A percentile compares a stretch with the other conserved stretches of the same genome.
These are phyloP conservation scores for Phylloporus sp. DNA, from an alignment of 768 basidiomycete genomes.

Conservation along the genomic window DNA sequence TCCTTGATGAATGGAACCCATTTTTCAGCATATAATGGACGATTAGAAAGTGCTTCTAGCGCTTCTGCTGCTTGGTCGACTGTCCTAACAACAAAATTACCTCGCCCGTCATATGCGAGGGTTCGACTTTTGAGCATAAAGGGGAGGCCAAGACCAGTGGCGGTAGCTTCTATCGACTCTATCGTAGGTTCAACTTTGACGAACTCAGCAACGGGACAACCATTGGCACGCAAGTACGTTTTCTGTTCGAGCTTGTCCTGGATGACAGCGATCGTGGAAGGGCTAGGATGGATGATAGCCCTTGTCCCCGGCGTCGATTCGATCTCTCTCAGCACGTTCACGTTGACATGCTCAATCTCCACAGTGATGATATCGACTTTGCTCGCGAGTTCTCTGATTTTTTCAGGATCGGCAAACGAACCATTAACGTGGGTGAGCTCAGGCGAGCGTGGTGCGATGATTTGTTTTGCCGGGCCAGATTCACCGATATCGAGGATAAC, in stretches of 20 bases:
- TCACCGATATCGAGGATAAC: constrained; percentile 82
- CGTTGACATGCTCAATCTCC: constrained; percentile 97
- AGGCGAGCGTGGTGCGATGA: constrained; percentile 54
- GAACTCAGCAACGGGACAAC: constrained; percentile 58
- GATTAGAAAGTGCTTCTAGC: constrained; percentile 50
- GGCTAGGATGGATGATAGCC: constrained; percentile 65
- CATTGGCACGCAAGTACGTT: constrained; percentile 46
- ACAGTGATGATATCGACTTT: constrained; percentile 88
- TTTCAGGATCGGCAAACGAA: constrained; percentile 74
- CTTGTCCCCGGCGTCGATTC: constrained; percentile 23
- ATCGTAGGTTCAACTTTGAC: constrained; percentile 51
- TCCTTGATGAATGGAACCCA: constrained; percentile 89
- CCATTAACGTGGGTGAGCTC: constrained; percentile 73
- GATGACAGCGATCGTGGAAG: constrained; percentile 77
- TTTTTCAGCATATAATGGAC: constrained; percentile 89
- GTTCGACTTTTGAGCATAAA: constrained; percentile 97
- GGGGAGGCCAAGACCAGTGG: constrained; percentile 67
- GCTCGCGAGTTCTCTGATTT: constrained; percentile 74
- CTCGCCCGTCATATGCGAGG: constrained; percentile 92
- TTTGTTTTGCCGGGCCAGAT: constrained; percentile 86
- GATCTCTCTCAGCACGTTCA: constrained; percentile 55
- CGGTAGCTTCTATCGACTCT: constrained; percentile 51
- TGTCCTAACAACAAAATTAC: constrained; percentile 76
- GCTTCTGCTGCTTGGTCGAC: constrained; percentile 49
- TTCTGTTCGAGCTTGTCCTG: constrained; percentile 76